Evolutionary conservation across 441 rosid genomes (phyloP).

Genomic region (Gossypium gossypioides): DNA sequence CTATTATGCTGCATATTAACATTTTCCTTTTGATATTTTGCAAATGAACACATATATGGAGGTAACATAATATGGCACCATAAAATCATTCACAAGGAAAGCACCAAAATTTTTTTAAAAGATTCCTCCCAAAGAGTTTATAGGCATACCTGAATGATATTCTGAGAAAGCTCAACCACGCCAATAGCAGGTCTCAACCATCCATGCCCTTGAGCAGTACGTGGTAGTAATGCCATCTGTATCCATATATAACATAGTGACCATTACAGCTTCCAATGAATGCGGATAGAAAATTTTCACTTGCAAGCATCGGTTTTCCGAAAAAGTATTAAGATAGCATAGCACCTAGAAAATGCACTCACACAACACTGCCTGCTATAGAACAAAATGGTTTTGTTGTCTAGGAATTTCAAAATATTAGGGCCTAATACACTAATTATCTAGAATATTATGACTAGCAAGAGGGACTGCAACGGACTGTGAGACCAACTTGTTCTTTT

Average conservation of each 20-base stretch:
- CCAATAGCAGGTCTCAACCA: constrained; percentile 99
- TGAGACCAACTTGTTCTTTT: not conserved
- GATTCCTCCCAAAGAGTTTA: not conserved
- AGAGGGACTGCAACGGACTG: not conserved
- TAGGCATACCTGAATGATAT: constrained; percentile 69
- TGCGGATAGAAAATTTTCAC: not conserved
- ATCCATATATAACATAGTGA: constrained; percentile 6
- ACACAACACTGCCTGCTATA: not conserved
- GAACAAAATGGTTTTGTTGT: not conserved
- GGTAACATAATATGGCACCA: not conserved
- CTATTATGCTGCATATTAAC: not conserved
- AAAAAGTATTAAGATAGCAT: not conserved
- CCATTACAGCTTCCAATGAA: not conserved
- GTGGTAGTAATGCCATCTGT: constrained; percentile 95
- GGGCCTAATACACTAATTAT: constrained; percentile 2
- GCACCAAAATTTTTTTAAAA: not conserved
- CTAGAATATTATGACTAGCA: not conserved
- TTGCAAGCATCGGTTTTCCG: not conserved
- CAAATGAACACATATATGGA: not conserved
- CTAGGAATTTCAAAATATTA: not conserved
- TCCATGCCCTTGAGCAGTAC: constrained; percentile 85
- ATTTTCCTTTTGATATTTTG: not conserved
- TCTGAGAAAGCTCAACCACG: constrained; percentile 88
- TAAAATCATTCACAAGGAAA: not conserved
- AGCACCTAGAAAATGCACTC: not conserved